Evolutionary conservation across 176 grass and related monocot species (phyloP).

Genomic region (Avena atlantica): DNA sequence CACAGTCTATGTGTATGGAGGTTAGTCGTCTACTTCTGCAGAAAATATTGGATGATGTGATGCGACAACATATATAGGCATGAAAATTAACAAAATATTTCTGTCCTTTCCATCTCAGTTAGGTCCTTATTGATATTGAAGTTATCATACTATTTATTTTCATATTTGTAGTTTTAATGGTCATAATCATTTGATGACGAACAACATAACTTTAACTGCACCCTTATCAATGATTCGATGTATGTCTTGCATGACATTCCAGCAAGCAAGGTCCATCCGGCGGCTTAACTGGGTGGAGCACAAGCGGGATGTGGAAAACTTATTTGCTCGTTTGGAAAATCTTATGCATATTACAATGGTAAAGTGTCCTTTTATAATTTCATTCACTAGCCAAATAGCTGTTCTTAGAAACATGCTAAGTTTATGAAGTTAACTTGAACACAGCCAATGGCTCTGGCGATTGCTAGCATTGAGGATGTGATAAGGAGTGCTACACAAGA

Average conservation of each 20-base stretch:
- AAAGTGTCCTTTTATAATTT: background rate
- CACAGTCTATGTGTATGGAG: background rate
- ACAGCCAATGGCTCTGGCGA: background rate
- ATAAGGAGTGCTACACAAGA: background rate
- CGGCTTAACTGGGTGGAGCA: too few relatives aligned
- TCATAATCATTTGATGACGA: background rate
- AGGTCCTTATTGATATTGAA: background rate
- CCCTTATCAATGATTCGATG: background rate
- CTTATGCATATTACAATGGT: background rate
- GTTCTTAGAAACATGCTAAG: background rate
- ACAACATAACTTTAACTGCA: background rate
- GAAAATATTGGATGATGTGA: background rate
- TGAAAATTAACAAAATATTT: background rate
- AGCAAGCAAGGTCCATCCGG: background rate
- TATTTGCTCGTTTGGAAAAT: background rate
- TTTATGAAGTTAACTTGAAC: background rate
- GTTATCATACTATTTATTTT: background rate
- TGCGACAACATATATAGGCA: background rate
- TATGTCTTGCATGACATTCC: background rate
- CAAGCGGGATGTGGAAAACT: background rate
- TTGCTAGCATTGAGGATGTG: background rate
- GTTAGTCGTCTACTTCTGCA: background rate
- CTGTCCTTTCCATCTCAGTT: background rate
- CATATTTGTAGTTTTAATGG: background rate
- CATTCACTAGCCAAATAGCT: background rate